Evolutionary conservation across 805 yeast genomes (phyloP).

Genomic region (Millerozyma miso): DNA sequence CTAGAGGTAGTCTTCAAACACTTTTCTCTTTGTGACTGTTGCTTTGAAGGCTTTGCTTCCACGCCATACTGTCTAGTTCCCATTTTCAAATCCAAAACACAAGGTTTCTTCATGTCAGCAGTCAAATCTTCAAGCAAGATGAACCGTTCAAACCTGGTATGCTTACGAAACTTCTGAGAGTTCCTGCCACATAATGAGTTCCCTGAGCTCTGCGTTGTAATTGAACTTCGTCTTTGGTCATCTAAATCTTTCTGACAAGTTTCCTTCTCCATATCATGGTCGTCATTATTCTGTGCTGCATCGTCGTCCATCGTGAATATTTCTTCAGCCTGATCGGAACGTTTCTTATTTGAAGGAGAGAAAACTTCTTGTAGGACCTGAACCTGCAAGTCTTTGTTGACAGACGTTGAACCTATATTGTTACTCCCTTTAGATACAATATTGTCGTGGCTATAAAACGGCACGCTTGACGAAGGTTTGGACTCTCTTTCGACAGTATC

Average conservation of each 20-base stretch:
- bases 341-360: conserved; percentile 15
- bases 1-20: conserved; percentile 80
- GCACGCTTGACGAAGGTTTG: conserved; percentile 1
- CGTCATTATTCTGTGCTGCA: conserved; percentile 8
- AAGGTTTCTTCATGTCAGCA: conserved; percentile 73
- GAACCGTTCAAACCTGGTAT: conserved; percentile 70
- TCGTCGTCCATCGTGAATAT: conserved; percentile 47
- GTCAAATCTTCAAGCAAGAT: conserved; percentile 89
- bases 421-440: neutral
- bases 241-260: neutral
- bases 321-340: conserved; percentile 20
- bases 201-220: neutral
- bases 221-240: neutral
- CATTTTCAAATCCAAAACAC: conserved; percentile 94
- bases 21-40: conserved; percentile 73
- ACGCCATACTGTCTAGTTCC: conserved; percentile 98
- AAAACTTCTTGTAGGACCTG: conserved; percentile 38
- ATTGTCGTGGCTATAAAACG: neutral
- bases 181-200: neutral
- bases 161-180: conserved; percentile 24
- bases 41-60: conserved; percentile 74
- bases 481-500: neutral
- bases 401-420: conserved; percentile 28
- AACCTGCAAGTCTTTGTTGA: conserved; percentile 36
- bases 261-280: conserved; percentile 8